Evolutionary conservation across 2,329 filamentous ascomycete genomes (phyloP).

Genomic region (Claviceps lovelessii): DNA sequence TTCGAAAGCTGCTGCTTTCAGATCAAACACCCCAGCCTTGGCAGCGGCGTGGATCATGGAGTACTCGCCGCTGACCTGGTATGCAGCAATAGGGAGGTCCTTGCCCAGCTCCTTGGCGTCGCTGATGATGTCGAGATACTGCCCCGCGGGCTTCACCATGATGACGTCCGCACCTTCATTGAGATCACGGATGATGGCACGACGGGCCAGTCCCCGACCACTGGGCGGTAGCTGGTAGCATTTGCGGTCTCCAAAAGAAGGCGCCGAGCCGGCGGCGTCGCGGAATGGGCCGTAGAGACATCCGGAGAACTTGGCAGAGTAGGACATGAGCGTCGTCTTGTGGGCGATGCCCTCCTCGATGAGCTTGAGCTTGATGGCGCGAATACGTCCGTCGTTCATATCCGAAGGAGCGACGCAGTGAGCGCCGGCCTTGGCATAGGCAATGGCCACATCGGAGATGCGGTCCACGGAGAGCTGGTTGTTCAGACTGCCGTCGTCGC

Average conservation of each 20-base stretch:
- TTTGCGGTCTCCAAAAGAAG: slow-evolving; percentile 84
- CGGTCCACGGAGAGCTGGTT: slow-evolving; percentile 87
- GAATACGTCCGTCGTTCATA: slow-evolving; percentile 97
- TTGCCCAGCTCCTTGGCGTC: slow-evolving; percentile 90
- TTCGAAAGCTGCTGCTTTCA: slow-evolving; percentile 91
- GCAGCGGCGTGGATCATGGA: slow-evolving; percentile 96
- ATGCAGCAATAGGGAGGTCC: slow-evolving; percentile 85
- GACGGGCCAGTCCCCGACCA: slow-evolving; percentile 76
- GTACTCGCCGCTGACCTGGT: slow-evolving; percentile 93
- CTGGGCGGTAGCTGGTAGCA: slow-evolving; percentile 96
- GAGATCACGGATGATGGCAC: slow-evolving; percentile 83
- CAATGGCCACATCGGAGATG: slow-evolving; percentile 92
- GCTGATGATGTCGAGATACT: slow-evolving; percentile 93
- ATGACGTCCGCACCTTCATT: slow-evolving; percentile 91
- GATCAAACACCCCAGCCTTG: slow-evolving; percentile 89
- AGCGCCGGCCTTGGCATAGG: slow-evolving; percentile 87
- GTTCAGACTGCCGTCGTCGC: slow-evolving; percentile 85
- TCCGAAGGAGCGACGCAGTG: slow-evolving; percentile 96
- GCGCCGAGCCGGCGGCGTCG: slow-evolving; percentile 81
- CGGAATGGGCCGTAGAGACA: slow-evolving; percentile 95
- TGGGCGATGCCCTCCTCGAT: slow-evolving; percentile 92
- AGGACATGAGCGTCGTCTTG: slow-evolving; percentile 87
- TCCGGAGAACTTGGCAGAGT: slow-evolving; percentile 93
- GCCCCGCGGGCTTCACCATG: slow-evolving; percentile 96
- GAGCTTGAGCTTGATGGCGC: slow-evolving; percentile 93